Base-by-base conservation (phyloP, 768 basidiomycete species). In the Gyrodon lividus region DNA sequence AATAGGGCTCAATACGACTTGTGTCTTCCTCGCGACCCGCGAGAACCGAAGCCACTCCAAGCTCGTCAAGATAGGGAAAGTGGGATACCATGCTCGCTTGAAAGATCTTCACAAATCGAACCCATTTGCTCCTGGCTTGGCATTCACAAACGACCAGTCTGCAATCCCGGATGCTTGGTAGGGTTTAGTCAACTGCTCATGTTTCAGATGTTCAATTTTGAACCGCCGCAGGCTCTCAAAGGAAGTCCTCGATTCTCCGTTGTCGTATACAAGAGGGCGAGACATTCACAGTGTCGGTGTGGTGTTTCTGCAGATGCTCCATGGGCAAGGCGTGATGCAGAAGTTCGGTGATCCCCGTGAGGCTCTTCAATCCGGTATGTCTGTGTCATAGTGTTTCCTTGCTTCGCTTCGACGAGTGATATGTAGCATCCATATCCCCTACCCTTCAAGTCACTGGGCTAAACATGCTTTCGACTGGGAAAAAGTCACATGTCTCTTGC, bases 71-170 rank as follows among this genome's bases (percentile, higher is more conserved):
- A 69, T 97, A 3, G 80, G 83, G 17, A 85, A 84, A 56, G 83
- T 83, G 2, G 81, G 77, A 14, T 97, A 86, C 64, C 78, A 86
- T 56, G 82, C 83, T 5, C 79, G 79, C 1, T 74, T 98, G 28
- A 72, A 86, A 22, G 92, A 96, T 63, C 71, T 94, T 28, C 87
- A 96, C 61, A 77, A 84, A 16, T 96, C 94, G 3, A 92, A 97
- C 59, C 81, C 85, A 0, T 91, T 96, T 57, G 78, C 78, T 4
- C 54, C 46, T 39, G 52, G 59, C 13, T 30, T 64, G 47, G 26
- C 46, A 5, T 23, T 34, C 23, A 33, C 38, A 30, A 59, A 55
- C 19, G 62, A 65, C 23, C 61, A 64, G 6, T n/a, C 49, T 17
- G 35, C 33, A n/a, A 49, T 63, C 23, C 66, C 70, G n/a, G 70